These are phyloP conservation scores for Ceratocystis harringtonii DNA, from an alignment of 2,329 filamentous ascomycete genomes.

Conservation along the genomic window DNA sequence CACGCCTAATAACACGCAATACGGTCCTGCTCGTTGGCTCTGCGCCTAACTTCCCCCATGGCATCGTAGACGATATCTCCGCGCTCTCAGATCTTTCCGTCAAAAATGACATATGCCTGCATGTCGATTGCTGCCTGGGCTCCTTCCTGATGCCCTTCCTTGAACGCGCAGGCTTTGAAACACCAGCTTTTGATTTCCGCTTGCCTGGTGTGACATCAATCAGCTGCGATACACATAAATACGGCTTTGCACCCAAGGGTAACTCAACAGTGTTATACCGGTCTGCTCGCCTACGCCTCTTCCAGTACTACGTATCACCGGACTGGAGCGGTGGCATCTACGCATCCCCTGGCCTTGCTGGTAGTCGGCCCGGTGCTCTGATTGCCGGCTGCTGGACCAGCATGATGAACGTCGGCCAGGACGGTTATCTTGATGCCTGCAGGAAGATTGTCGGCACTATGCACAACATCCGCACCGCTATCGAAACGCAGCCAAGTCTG, in stretches of 20 bases:
- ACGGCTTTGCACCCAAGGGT: constrained; percentile 95
- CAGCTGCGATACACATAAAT: constrained; percentile 95
- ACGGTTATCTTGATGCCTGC: constrained; percentile 76
- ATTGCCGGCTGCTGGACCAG: constrained; percentile 94
- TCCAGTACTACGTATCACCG: constrained; percentile 92
- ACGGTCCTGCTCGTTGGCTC: constrained; percentile 87
- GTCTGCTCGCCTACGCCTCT: constrained; percentile 57
- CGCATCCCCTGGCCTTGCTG: constrained; percentile 80
- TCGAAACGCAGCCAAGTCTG: constrained; percentile 54
- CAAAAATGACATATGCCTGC: constrained; percentile 67
- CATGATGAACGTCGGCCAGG: constrained; percentile 75
- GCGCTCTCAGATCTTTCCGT: constrained; percentile 69
- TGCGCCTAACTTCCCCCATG: constrained; percentile 94
- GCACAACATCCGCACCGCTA: constrained; percentile 64
- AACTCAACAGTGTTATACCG: constrained; percentile 91
- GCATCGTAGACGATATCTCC: constrained; percentile 90
- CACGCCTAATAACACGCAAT: constrained; percentile 82
- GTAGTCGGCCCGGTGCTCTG: constrained; percentile 78
- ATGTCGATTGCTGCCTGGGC: constrained; percentile 95
- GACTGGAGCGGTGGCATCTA: constrained; percentile 96
- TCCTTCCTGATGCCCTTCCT: constrained; percentile 91
- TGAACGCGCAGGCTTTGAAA: constrained; percentile 81
- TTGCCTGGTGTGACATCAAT: constrained; percentile 91
- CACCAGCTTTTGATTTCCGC: constrained; percentile 81
- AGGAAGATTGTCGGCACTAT: constrained; percentile 74